phyloP scores from a whole-genome alignment of 306 rosid species.

The Vigna nakashimae region DNA sequence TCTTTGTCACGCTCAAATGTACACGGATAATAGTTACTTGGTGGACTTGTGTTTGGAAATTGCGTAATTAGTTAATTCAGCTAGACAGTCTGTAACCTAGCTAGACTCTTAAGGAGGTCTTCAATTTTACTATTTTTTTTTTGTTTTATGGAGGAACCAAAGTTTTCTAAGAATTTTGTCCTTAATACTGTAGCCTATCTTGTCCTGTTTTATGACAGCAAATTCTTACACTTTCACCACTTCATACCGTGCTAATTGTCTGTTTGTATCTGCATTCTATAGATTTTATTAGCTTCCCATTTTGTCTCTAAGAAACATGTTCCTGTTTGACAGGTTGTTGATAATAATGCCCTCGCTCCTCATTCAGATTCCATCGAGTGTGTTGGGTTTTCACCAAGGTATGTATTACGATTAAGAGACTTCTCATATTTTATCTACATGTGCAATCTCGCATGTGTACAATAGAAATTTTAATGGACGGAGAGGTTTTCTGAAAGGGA shows the following conservation, averaged over 20 bases:
- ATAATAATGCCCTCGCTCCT: conserved; percentile 58
- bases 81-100: conserved; percentile 1
- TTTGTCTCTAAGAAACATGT: conserved; percentile 37
- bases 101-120: not conserved
- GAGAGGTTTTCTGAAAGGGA: not conserved
- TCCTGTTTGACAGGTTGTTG: conserved; percentile 69
- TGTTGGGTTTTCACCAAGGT: conserved; percentile 78
- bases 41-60: conserved; percentile 12
- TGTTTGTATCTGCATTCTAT: conserved; percentile 33
- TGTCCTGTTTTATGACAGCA: not conserved
- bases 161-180: not conserved
- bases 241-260: conserved; percentile 14
- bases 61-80: conserved; percentile 17
- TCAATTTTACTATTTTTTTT: not conserved
- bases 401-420: conserved; percentile 31
- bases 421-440: conserved; percentile 21
- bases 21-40: not conserved
- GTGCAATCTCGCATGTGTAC: conserved; percentile 26
- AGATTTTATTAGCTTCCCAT: conserved; percentile 21
- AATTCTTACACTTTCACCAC: conserved; percentile 4
- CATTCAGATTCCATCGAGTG: conserved; percentile 85
- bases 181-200: conserved; percentile 13
- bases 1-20: conserved; percentile 15
- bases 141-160: not conserved
- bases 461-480: conserved; percentile 5